These are phyloP conservation scores for Solanum piurae DNA, from an alignment of 257 asterid species.

Conservation along the genomic window DNA sequence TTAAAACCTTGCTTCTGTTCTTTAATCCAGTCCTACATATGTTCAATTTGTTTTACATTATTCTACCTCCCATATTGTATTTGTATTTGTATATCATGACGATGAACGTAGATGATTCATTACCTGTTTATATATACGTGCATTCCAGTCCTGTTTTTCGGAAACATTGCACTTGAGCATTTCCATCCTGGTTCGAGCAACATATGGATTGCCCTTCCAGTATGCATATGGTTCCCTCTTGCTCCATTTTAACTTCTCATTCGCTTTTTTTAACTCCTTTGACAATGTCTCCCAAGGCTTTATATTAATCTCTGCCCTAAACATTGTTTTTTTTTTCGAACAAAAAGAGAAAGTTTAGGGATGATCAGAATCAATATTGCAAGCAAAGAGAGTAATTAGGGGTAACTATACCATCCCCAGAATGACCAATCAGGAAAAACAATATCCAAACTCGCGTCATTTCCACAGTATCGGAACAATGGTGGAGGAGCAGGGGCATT, in stretches of 20 bases:
- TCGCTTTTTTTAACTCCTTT: conserved; percentile 50
- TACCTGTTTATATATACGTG: conserved; percentile 72
- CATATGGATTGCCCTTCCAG: conserved; percentile 75
- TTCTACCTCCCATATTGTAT: not conserved
- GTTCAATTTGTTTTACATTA: not conserved
- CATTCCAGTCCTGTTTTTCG: conserved; percentile 65
- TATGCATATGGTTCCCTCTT: conserved; percentile 74
- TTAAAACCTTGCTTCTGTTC: conserved; percentile 54
- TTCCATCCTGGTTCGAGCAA: conserved; percentile 50
- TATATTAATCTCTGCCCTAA: conserved; percentile 73
- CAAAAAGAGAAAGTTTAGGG: not conserved
- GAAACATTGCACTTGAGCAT: conserved; percentile 65
- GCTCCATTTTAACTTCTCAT: conserved; percentile 39
- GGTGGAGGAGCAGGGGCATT: conserved; percentile 21
- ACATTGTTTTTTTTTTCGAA: not conserved
- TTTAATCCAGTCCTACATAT: conserved; percentile 48
- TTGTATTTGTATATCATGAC: not conserved
- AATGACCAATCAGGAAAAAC: conserved; percentile 19
- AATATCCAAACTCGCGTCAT: conserved; percentile 26
- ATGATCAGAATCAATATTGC: not conserved
- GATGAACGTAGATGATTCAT: not conserved
- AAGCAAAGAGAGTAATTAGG: not conserved
- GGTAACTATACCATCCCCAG: conserved; percentile 18
- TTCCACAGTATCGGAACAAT: conserved; percentile 25
- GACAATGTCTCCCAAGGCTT: conserved; percentile 69